phyloP scores from a whole-genome alignment of 352 stramenopile species.

The Thraustotheca clavata region DNA sequence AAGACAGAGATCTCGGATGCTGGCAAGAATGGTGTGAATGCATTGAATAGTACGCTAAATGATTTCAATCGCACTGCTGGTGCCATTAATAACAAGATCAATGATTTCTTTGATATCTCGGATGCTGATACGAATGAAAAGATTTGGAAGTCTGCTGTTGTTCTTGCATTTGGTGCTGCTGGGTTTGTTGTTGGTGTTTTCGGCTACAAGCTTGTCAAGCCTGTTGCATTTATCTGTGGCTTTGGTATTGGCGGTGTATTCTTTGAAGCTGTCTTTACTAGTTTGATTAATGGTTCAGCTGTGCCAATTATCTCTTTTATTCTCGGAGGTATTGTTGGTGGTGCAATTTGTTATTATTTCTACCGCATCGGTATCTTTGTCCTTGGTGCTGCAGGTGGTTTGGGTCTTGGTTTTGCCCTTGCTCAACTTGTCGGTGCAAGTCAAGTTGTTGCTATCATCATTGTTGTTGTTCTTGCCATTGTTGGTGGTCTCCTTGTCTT shows the following conservation, averaged over 20 bases:
- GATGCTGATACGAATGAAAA: constrained; percentile 15
- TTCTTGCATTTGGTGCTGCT: constrained; percentile 34
- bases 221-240: constrained; percentile 50
- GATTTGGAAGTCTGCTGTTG: constrained; percentile 26
- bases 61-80: constrained; percentile 12
- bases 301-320: constrained; percentile 32
- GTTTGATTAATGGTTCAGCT: background rate
- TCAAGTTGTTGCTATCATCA: constrained; percentile 26
- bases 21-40: constrained; percentile 9
- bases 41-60: constrained; percentile 13
- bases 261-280: constrained; percentile 33
- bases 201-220: constrained; percentile 50
- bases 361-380: constrained; percentile 42
- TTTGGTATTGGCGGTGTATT: constrained; percentile 67
- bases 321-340: constrained; percentile 28
- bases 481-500: constrained; percentile 35
- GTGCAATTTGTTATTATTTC: constrained; percentile 27
- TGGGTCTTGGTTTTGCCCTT: constrained; percentile 31
- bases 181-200: constrained; percentile 39
- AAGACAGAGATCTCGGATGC: constrained; percentile 2
- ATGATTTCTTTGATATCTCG: constrained; percentile 18
- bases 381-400: constrained; percentile 30
- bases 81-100: constrained; percentile 10
- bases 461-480: constrained; percentile 37
- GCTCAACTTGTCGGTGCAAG: background rate